These are phyloP conservation scores for Naegleria lovaniensis DNA, from an alignment of 208 protist species.

Conservation along the genomic window DNA sequence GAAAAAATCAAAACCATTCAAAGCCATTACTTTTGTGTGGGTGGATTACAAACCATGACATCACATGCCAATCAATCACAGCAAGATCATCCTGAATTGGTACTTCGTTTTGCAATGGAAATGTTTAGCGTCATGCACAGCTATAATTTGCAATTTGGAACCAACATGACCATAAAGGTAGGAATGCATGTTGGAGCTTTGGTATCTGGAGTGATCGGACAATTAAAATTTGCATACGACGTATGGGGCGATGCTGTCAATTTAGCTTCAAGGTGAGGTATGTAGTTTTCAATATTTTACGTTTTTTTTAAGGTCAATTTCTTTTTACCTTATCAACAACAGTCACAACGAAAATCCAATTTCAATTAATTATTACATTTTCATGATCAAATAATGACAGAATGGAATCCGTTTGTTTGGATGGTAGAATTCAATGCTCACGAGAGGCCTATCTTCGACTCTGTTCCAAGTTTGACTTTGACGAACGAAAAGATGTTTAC, in stretches of 20 bases:
- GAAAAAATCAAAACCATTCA: conserved; percentile 40
- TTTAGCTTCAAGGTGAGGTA: not conserved
- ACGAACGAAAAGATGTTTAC: not conserved
- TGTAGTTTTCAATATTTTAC: too few species aligned
- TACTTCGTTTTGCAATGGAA: not conserved
- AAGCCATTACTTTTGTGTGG: not conserved
- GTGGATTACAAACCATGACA: not conserved
- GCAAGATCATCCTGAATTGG: not conserved
- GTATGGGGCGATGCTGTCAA: not conserved
- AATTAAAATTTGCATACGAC: not conserved
- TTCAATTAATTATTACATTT: too few species aligned
- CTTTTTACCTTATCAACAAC: too few species aligned
- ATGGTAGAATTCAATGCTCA: not conserved
- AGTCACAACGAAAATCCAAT: too few species aligned
- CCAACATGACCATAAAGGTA: not conserved
- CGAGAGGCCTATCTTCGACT: not conserved
- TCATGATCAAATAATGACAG: not conserved
- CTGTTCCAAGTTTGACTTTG: not conserved
- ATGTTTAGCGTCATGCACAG: not conserved
- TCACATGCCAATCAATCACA: not conserved
- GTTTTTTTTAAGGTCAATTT: too few species aligned
- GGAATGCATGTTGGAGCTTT: not conserved
- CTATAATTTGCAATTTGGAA: not conserved
- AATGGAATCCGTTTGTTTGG: not conserved
- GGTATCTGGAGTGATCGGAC: not conserved